These are phyloP conservation scores for Colletotrichum gigasporum DNA, from an alignment of 2,329 filamentous ascomycete genomes.

Conservation along the genomic window DNA sequence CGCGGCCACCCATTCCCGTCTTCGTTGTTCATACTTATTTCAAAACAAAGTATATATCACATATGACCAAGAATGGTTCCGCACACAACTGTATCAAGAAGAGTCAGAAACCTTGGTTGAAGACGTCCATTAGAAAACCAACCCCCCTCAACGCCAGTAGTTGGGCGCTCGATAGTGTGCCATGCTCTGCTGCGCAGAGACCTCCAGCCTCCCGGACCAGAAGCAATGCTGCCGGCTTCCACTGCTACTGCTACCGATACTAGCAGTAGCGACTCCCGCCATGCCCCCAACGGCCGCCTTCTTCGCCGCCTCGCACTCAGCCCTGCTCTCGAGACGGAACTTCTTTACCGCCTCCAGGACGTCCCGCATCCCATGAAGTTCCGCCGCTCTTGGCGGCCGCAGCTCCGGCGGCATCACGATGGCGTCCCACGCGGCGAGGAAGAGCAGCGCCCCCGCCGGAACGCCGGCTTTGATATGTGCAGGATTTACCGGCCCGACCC, in stretches of 20 bases:
- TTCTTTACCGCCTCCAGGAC: slow-evolving; percentile 52
- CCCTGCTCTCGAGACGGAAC: slow-evolving; percentile 46
- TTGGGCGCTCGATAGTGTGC: slow-evolving; percentile 27
- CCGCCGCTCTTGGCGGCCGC: slow-evolving; percentile 37
- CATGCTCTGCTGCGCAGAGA: slow-evolving; percentile 35
- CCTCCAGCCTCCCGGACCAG: slow-evolving; percentile 50
- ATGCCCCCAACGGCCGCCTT: slow-evolving; percentile 20
- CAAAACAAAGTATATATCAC: slow-evolving; percentile 18
- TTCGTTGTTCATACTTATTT: slow-evolving; percentile 17
- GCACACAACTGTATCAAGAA: not conserved
- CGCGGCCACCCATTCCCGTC: not conserved
- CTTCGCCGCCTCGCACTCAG: slow-evolving; percentile 37
- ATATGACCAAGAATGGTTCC: slow-evolving; percentile 19
- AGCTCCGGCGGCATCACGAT: slow-evolving; percentile 50
- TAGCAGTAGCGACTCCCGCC: no score
- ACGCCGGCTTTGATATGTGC: slow-evolving; percentile 60
- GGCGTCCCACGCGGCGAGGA: slow-evolving; percentile 61
- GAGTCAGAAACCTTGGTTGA: not conserved
- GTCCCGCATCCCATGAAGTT: slow-evolving; percentile 52
- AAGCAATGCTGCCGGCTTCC: slow-evolving; percentile 41
- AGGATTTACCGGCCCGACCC: slow-evolving; percentile 57
- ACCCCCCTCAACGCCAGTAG: slow-evolving; percentile 15
- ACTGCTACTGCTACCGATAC: no score
- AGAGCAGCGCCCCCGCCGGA: slow-evolving; percentile 55
- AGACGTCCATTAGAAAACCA: not conserved